Evolutionary conservation across 2,329 filamentous ascomycete species (phyloP).

Genomic region (Epichloe gansuensis): DNA sequence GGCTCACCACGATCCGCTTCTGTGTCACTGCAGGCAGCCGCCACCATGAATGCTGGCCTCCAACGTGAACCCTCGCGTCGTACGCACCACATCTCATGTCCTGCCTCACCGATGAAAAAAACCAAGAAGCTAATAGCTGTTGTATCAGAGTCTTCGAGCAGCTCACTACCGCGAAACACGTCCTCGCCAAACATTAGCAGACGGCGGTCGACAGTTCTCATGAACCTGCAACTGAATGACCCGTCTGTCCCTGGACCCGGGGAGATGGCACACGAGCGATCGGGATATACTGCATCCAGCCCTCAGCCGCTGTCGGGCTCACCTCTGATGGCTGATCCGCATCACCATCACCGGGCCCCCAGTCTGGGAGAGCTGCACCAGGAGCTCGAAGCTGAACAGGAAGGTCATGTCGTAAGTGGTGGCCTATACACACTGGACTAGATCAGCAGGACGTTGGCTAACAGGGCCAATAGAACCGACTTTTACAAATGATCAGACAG

Average conservation of each 20-base stretch:
- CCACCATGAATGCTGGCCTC: conserved; percentile 64
- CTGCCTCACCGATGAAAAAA: background rate
- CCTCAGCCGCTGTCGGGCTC: conserved; percentile 35
- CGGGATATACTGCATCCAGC: conserved; percentile 21
- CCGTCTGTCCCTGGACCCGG: conserved; percentile 53
- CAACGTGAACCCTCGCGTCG: conserved; percentile 49
- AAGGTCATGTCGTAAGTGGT: conserved; percentile 55
- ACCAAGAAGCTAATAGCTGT: conserved; percentile 5
- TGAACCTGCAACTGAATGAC: conserved; percentile 64
- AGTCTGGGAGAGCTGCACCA: conserved; percentile 69
- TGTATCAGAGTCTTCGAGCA: conserved; percentile 37
- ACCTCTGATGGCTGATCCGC: conserved; percentile 37
- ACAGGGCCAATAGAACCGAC: conserved; percentile 44
- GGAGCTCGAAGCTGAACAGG: conserved; percentile 66
- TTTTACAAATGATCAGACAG: conserved; percentile 62
- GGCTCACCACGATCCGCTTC: conserved; percentile 53
- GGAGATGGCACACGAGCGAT: conserved; percentile 46
- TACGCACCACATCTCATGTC: conserved; percentile 18
- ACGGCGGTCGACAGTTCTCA: conserved; percentile 54
- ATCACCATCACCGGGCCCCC: conserved; percentile 55
- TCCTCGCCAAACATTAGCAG: conserved; percentile 38
- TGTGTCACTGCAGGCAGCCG: conserved; percentile 61
- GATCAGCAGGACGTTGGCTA: conserved; percentile 6
- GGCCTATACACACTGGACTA: background rate
- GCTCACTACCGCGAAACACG: conserved; percentile 32